These are phyloP conservation scores for Kalanchoe fedtschenkoi DNA, from an alignment of 164 flowering plant genomes.

Conservation along the genomic window DNA sequence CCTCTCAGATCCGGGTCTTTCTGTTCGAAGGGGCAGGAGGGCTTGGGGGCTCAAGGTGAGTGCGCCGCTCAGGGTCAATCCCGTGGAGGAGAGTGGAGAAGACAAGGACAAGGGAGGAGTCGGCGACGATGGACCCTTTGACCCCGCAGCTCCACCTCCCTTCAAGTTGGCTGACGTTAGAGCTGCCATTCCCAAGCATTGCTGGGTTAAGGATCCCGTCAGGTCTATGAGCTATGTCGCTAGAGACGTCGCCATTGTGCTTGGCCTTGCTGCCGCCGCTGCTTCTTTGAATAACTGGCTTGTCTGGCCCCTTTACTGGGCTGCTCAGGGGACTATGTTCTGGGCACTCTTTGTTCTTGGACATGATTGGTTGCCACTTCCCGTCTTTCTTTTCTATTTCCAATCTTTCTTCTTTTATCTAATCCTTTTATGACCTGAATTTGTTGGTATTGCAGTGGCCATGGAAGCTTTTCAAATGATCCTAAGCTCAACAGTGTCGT, in stretches of 20 bases:
- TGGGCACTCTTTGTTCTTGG: conserved; percentile 9
- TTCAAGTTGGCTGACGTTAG: conserved; percentile 4
- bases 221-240: conserved; percentile 8
- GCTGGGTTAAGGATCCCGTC: conserved; percentile 8
- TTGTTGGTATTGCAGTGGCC: conserved; percentile 41
- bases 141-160: conserved; percentile 2
- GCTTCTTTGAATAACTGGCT: conserved; percentile 8
- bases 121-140: conserved; percentile 10
- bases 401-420: not conserved
- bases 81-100: conserved; percentile 15
- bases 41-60: conserved; percentile 41
- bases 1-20: conserved; percentile 15
- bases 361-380: conserved; percentile 5
- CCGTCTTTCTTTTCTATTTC: not conserved
- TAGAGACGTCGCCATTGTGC: conserved; percentile 8
- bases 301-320: conserved; percentile 9
- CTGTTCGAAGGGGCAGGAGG: conserved; percentile 10
- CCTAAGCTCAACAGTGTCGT: conserved; percentile 51
- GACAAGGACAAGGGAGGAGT: conserved; percentile 4
- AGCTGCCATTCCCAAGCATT: conserved; percentile 9
- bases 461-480: conserved; percentile 69
- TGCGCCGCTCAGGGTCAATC: conserved; percentile 26
- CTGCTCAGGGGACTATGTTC: conserved; percentile 10
- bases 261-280: conserved; percentile 7
- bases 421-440: too few relatives aligned